Evolutionary conservation across 176 grass and related monocot genomes (phyloP), one percentile per base, ranked within the genome.

Genomic region (Chrysopogon serrulatus): DNA sequence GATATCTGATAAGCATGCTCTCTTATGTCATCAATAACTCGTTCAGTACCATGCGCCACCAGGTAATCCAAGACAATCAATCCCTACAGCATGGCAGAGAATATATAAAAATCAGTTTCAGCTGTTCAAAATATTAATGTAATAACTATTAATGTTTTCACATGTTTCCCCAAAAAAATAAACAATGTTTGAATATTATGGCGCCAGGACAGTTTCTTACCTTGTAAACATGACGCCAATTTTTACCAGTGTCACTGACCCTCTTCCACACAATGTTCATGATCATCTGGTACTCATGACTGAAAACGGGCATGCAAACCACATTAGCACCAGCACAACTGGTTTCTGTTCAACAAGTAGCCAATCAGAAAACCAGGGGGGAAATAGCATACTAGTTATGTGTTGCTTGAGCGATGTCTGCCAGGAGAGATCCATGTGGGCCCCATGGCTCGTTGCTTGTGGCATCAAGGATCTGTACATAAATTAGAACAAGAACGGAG

Each of bases 191-290:
- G 16, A 26, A 54, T 68, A 11, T 51, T 36, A 18, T 30, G 24
- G 19, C 15, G 0, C 15, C n/a, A 57, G 12, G 34, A n/a, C 30
- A 78, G 71, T 41, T 39, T 15, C 51, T 53, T 40, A 98, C 96
- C 96, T 99, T 99, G 84, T 96, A 99, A 78, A 96, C 96, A 81
- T 99, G 96, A 48, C 96, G 91, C 96, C 96, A 99, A 49, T 99
- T 99, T 89, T 99, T 99, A 31, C 93, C 93, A 26, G 93, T 99
- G 41, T 99, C 96, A 68, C 87, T 99, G 68, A 99, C 90, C 88
- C 96, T 94, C 91, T 99, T 99, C 96, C 96, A 99, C 64, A 99
- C 89, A 69, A 99, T 85, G 78, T 88, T 90, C 96, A 99, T 94
- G 56, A 99, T 87, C 91, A 99, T 94, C 86, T 92, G 91, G 39